Evolutionary conservation across 345 rosid genomes (phyloP).

Genomic region (Eucalyptus regnans): DNA sequence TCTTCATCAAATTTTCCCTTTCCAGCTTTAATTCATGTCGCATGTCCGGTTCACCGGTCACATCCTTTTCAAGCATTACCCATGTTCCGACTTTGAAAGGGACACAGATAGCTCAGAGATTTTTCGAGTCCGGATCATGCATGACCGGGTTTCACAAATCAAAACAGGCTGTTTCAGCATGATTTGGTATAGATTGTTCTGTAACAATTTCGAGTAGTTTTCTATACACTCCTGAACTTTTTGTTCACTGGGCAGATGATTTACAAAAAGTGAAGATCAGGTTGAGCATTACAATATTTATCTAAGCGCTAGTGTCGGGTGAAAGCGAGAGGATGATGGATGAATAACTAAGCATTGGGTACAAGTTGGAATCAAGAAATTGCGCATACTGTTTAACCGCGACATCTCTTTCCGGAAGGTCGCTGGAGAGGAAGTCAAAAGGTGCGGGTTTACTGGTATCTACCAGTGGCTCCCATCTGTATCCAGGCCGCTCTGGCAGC

Average conservation of each 20-base stretch:
- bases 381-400: constrained; percentile 54
- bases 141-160: neutral
- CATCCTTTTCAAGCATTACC: neutral
- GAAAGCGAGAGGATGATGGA: constrained; percentile 57
- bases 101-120: neutral
- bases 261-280: neutral
- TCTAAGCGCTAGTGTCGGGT: constrained; percentile 9
- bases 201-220: neutral
- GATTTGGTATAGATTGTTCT: neutral
- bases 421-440: constrained; percentile 56
- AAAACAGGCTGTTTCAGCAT: neutral
- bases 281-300: neutral
- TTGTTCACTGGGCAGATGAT: neutral
- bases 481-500: constrained; percentile 76
- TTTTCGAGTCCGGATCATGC: neutral
- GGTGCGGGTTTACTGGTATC: constrained; percentile 84
- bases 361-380: constrained; percentile 71
- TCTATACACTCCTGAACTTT: neutral
- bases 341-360: constrained; percentile 89
- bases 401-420: constrained; percentile 46
- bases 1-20: neutral
- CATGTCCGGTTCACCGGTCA: neutral
- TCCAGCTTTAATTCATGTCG: neutral
- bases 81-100: neutral
- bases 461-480: constrained; percentile 80